Evolutionary conservation across 148 eudicot genomes (phyloP).

Genomic region (Beta vulgaris): DNA sequence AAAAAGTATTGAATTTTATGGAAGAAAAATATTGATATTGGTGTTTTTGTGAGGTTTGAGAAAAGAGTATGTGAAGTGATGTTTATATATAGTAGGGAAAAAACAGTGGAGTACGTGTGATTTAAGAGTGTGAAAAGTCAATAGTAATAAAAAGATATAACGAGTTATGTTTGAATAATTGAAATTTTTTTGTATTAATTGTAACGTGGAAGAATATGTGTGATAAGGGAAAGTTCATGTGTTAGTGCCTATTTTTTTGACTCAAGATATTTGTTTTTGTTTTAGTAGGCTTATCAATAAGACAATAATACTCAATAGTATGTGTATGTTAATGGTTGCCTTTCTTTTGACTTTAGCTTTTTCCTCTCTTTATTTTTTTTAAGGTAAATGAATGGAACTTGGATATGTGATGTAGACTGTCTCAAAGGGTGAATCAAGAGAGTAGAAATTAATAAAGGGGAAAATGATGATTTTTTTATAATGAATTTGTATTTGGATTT

Average conservation of each 20-base stretch:
- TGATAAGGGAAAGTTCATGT: constrained; percentile 7
- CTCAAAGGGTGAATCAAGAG: too few species aligned
- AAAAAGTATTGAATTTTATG: too few species aligned
- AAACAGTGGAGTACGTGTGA: constrained; percentile 3
- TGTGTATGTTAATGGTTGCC: not conserved
- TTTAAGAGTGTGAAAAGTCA: constrained; percentile 9
- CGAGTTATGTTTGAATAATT: not conserved
- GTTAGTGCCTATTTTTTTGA: not conserved
- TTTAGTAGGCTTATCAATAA: not conserved
- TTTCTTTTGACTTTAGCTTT: not conserved
- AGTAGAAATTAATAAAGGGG: too few species aligned
- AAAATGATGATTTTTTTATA: too few species aligned
- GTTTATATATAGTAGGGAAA: not conserved
- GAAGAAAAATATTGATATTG: too few species aligned
- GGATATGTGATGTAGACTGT: not conserved
- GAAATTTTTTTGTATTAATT: not conserved
- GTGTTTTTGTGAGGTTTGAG: not conserved
- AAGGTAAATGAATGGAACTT: not conserved
- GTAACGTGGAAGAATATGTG: constrained; percentile 6
- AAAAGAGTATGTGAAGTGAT: too few species aligned
- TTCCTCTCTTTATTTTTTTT: not conserved
- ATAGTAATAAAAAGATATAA: not conserved
- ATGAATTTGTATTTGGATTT: too few species aligned
- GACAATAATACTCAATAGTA: too few species aligned
- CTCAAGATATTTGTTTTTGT: not conserved